These are phyloP conservation scores for Dictyostelium brefeldianum DNA, from an alignment of 78 protist genomes.

Conservation along the genomic window DNA sequence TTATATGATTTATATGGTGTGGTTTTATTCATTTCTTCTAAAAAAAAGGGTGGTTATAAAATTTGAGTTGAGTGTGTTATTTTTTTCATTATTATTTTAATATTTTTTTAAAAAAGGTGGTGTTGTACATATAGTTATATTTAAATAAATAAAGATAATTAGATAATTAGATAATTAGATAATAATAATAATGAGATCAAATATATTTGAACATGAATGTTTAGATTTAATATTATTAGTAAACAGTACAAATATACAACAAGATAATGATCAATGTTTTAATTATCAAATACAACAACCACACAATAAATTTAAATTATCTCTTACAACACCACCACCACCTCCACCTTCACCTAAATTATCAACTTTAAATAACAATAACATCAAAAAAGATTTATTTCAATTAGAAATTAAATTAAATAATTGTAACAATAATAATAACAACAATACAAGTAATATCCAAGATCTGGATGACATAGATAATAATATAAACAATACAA, in stretches of 20 bases:
- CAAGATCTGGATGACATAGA: not conserved
- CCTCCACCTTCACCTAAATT: conserved; percentile 15
- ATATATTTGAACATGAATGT: not conserved
- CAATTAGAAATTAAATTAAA: not conserved
- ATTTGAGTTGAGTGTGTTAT: no score
- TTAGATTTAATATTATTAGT: conserved; percentile 1
- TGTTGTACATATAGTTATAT: no score
- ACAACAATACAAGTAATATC: not conserved
- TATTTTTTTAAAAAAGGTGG: no score
- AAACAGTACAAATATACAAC: not conserved
- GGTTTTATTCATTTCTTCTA: no score
- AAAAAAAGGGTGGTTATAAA: no score
- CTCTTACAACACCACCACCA: conserved; percentile 7
- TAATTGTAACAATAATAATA: not conserved
- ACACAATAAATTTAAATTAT: not conserved
- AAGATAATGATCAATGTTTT: not conserved
- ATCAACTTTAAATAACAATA: not conserved
- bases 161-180: not conserved
- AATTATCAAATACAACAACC: not conserved
- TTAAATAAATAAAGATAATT: no score
- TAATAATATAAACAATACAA: not conserved
- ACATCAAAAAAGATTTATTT: not conserved
- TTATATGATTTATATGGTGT: no score
- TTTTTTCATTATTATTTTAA: no score
- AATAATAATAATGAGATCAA: not conserved